phyloP scores from a whole-genome alignment of 2,329 filamentous ascomycete genomes.

The Aspergillus felis region DNA sequence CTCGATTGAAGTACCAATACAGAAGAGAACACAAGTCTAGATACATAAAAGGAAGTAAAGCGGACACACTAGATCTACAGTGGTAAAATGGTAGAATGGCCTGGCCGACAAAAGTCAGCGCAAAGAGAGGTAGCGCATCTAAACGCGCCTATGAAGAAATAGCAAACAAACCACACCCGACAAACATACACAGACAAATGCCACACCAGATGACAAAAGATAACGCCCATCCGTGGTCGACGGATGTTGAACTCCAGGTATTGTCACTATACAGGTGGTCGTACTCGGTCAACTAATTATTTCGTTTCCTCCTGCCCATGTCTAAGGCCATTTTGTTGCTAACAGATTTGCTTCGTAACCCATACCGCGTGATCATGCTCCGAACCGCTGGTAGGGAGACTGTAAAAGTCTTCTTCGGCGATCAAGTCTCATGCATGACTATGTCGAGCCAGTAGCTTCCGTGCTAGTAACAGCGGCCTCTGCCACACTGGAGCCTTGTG shows the following conservation, averaged over 20 bases:
- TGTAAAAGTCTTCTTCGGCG: background rate
- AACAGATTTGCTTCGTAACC: conserved; percentile 6
- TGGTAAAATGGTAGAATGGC: background rate
- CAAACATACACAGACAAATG: background rate
- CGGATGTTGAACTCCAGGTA: background rate
- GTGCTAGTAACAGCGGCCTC: background rate
- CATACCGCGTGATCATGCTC: conserved; percentile 5
- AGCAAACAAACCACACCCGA: background rate
- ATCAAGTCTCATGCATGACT: background rate
- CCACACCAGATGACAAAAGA: conserved; percentile 1
- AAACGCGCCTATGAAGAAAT: background rate
- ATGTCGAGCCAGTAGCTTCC: background rate
- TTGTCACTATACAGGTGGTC: background rate
- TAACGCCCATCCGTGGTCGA: background rate
- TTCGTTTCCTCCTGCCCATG: background rate
- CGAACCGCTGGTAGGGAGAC: background rate
- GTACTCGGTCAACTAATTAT: background rate
- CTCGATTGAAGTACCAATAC: background rate
- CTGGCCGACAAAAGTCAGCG: background rate
- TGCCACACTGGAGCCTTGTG: background rate
- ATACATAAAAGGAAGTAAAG: background rate
- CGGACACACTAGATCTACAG: background rate
- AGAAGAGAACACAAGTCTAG: background rate
- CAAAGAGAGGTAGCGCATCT: background rate
- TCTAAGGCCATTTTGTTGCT: background rate